phyloP scores from a whole-genome alignment of 2,329 filamentous ascomycete genomes.

The Sporothrix brunneoviolacea region DNA sequence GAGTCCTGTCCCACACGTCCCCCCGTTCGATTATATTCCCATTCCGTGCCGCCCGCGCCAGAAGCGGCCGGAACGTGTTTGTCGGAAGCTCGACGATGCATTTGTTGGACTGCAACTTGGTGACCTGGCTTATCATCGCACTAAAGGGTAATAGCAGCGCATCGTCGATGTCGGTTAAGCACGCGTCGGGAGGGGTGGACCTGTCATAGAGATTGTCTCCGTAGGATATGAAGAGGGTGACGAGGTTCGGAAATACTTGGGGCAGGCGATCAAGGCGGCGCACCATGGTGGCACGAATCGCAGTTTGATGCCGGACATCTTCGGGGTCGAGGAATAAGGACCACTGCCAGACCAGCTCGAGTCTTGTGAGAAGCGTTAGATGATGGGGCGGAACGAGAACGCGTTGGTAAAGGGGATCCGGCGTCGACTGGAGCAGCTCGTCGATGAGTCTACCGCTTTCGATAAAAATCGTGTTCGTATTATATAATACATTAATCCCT shows the following conservation, averaged over 20 bases:
- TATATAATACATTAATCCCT: neutral
- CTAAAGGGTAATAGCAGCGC: no score
- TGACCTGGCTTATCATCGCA: no score
- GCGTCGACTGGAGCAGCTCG: neutral
- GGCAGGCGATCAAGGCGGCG: no score
- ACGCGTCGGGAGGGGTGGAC: no score
- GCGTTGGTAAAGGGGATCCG: neutral
- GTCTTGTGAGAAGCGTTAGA: neutral
- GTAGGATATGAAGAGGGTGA: no score
- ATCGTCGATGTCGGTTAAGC: no score
- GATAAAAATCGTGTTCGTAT: slow-evolving; percentile 1
- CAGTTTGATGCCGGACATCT: neutral
- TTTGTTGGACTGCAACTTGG: neutral
- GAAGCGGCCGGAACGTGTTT: neutral
- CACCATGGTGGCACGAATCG: no score
- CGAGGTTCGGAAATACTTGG: no score
- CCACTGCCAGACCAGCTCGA: slow-evolving; percentile 1
- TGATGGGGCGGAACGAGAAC: neutral
- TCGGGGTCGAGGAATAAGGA: neutral
- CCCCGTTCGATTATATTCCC: no score
- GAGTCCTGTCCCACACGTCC: neutral
- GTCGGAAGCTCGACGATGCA: neutral
- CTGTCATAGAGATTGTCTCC: no score
- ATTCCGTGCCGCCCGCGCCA: neutral
- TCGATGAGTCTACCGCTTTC: neutral